Percentiles rank a stretch among this genome's conserved stretches.
phyloP scores from a whole-genome alignment of 2,329 filamentous ascomycete species.

The Trichothecium roseum region DNA sequence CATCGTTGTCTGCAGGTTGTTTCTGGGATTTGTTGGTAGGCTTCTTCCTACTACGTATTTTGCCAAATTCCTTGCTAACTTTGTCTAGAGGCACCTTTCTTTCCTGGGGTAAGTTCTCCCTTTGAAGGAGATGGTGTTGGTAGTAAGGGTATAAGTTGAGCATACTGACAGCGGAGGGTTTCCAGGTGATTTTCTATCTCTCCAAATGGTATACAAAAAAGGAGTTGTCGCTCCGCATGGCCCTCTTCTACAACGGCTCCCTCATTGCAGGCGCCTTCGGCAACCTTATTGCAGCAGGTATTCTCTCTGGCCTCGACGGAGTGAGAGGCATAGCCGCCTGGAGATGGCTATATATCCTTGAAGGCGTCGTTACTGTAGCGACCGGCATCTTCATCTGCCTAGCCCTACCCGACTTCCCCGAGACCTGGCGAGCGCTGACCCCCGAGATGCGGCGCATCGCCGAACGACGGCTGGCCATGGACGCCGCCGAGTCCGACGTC shows the following conservation, averaged over 20 bases:
- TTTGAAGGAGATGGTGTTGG: too few relatives aligned
- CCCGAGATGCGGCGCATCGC: slow-evolving; percentile 46
- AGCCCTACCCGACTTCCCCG: slow-evolving; percentile 42
- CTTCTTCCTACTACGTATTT: too few relatives aligned
- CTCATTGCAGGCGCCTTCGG: slow-evolving; percentile 28
- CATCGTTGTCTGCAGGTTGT: slow-evolving; percentile 46
- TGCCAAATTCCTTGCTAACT: not conserved
- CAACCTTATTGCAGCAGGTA: slow-evolving; percentile 47
- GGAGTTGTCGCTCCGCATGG: slow-evolving; percentile 42
- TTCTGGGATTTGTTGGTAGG: slow-evolving; percentile 44
- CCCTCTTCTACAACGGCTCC: slow-evolving; percentile 30
- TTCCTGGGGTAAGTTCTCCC: slow-evolving; percentile 41
- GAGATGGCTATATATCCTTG: slow-evolving; percentile 45
- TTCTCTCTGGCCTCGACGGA: slow-evolving; percentile 46
- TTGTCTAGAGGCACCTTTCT: slow-evolving; percentile 42
- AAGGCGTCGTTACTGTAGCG: slow-evolving; percentile 36
- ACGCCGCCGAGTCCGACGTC: slow-evolving; percentile 43
- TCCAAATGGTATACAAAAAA: slow-evolving; percentile 57
- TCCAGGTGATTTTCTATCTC: slow-evolving; percentile 49
- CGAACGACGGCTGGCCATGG: slow-evolving; percentile 43
- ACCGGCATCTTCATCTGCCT: slow-evolving; percentile 37
- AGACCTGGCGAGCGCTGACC: slow-evolving; percentile 46
- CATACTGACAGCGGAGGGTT: too few relatives aligned
- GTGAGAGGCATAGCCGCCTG: slow-evolving; percentile 43
- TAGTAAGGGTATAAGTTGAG: too few relatives aligned